Conservation (phyloP, 2,329 filamentous ascomycete species). For the Sporothrix variecibatus region DNA sequence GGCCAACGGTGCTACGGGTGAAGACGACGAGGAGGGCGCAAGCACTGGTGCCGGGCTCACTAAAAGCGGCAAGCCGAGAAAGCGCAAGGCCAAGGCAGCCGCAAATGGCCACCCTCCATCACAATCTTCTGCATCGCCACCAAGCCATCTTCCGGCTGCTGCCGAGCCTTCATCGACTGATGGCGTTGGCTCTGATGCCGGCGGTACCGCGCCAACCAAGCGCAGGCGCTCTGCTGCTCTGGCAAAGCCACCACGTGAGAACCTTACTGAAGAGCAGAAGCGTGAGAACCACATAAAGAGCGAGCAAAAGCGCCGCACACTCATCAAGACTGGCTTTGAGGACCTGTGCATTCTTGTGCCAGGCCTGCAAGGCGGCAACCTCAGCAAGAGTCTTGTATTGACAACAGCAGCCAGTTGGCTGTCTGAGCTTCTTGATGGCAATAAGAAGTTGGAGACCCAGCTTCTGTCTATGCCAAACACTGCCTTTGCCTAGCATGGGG, state of each 20-base stretch:
- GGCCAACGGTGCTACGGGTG: background rate
- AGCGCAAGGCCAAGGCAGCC: slow-evolving; percentile 22
- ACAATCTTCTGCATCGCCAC: slow-evolving; percentile 17
- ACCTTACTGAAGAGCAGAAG: slow-evolving; percentile 80
- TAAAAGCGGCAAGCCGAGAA: slow-evolving; percentile 17
- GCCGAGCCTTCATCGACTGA: background rate
- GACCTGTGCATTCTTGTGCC: slow-evolving; percentile 78
- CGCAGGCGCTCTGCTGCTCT: slow-evolving; percentile 21
- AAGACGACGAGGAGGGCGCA: background rate
- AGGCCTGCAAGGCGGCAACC: slow-evolving; percentile 69
- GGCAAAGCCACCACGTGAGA: slow-evolving; percentile 60
- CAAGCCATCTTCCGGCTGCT: background rate
- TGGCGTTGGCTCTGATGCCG: background rate
- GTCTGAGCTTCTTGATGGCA: slow-evolving; percentile 70
- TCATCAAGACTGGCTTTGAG: slow-evolving; percentile 81
- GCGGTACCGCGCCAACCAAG: background rate
- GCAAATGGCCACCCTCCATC: slow-evolving; percentile 13
- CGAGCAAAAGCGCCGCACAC: slow-evolving; percentile 80
- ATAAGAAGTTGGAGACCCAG: slow-evolving; percentile 59
- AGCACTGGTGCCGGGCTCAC: background rate
- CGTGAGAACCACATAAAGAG: slow-evolving; percentile 84
- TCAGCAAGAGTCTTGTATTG: slow-evolving; percentile 82
- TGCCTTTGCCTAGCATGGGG: background rate
- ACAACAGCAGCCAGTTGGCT: slow-evolving; percentile 76
- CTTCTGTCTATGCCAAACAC: slow-evolving; percentile 43